Evolutionary conservation across 306 rosid genomes (phyloP).

Genomic region (Astragalus glycyphyllos): DNA sequence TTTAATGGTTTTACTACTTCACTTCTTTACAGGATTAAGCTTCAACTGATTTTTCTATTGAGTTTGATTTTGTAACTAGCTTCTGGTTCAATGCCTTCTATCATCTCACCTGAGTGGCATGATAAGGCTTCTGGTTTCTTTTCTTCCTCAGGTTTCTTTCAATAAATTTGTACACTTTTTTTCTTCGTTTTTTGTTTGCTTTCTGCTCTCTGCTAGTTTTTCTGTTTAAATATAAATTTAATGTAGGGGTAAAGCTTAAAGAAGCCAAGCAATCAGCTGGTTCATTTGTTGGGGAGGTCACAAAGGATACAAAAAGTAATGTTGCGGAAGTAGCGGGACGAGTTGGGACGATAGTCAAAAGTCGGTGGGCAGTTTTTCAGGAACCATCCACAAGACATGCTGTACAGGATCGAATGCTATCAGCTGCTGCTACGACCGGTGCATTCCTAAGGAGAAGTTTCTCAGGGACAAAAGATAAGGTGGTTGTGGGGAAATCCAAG

Average conservation of each 20-base stretch:
- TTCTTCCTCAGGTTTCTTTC: conserved; percentile 77
- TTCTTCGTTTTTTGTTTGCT: not conserved
- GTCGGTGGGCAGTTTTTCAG: conserved; percentile 85
- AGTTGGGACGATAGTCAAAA: conserved; percentile 78
- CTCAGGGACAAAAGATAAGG: conserved; percentile 89
- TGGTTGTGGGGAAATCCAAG: conserved; percentile 76
- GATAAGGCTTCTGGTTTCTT: conserved; percentile 90
- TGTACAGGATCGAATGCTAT: conserved; percentile 84
- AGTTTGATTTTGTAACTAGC: conserved; percentile 44
- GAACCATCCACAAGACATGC: conserved; percentile 92
- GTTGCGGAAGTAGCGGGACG: conserved; percentile 79
- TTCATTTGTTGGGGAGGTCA: conserved; percentile 83
- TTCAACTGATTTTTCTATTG: conserved; percentile 37
- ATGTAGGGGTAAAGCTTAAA: conserved; percentile 82
- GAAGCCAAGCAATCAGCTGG: conserved; percentile 94
- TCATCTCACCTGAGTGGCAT: conserved; percentile 78
- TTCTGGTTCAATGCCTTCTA: conserved; percentile 76
- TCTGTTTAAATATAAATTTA: conserved; percentile 32
- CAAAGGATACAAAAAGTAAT: conserved; percentile 89
- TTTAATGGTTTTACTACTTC: conserved; percentile 23
- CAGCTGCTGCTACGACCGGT: conserved; percentile 91
- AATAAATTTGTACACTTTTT: not conserved
- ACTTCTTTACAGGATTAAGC: conserved; percentile 52
- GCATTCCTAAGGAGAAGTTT: conserved; percentile 76
- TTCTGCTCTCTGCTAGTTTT: conserved; percentile 26